Base-by-base conservation (phyloP, 2,329 filamentous ascomycete genomes). In the Aspergillus hiratsukae region DNA sequence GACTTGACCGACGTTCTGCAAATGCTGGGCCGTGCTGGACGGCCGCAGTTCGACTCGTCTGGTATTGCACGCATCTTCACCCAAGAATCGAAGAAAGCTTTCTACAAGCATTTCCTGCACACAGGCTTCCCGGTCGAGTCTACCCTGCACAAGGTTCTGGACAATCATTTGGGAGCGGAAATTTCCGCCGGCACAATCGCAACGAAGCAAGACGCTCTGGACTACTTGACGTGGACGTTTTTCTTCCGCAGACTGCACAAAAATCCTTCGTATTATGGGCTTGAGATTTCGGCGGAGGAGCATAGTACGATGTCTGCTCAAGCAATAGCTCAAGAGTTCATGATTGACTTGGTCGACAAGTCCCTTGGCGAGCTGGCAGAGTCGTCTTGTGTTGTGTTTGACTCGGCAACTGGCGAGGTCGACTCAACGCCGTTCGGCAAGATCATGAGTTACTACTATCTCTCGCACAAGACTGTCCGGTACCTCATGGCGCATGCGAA, bases 381-480 rank as follows among this genome's bases (percentile, higher is more conserved):
- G 60, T 97, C 92, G 1, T 87, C 87, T 53, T 99, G 94, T 76
- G 85, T 96, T 17, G 82, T 87, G 19, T 81, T 95, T 3, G 88
- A 90, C 66, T 87, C 88, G 48, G 71, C 72, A 3, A 96, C 94
- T 62, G 93, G 93, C 46, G 89, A 96, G 64, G 87, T 99, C 28
- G 89, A 96, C 64, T 80, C 93, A 0, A 97, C 94, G 0, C 87
- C 93, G 0, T 82, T 97, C 6, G 94, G 94, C 66, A 97, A 96
- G 78, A 97, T 99, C 69, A 97, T 97, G 91, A 96, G 90, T 72
- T 99, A 97, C 80, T 99, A 99, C 81, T 99, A 99, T 70, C 86
- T 94, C 49, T 95, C 92, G 0, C 94, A 99, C 77, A 89, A 89
- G 75, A 99, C 94, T 0, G 91, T 99, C 66, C 89, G 94, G 1